These are phyloP conservation scores for Annulohypoxylon moriforme DNA, from an alignment of 495 filamentous ascomycete genomes.

Conservation along the genomic window DNA sequence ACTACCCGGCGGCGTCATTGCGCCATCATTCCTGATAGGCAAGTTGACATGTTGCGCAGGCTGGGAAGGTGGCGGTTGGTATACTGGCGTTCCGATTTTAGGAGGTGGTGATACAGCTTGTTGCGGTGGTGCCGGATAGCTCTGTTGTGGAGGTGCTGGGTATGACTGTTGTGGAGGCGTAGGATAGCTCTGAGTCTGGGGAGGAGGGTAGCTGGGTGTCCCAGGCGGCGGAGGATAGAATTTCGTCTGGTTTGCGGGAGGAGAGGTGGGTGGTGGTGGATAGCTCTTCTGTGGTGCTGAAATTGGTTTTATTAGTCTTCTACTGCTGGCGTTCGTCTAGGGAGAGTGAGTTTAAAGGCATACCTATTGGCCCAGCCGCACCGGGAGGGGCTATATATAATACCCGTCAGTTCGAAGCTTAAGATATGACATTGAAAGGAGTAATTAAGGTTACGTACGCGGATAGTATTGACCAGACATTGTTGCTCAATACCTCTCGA, in stretches of 20 bases:
- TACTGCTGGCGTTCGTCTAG: background rate
- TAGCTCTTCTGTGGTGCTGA: conserved; percentile 51
- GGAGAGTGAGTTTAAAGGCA: background rate
- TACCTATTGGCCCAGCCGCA: conserved; percentile 43
- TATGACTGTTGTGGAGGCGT: conserved; percentile 55
- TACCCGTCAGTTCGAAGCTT: conserved; percentile 13
- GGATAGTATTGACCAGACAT: conserved; percentile 49
- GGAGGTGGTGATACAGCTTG: conserved; percentile 45
- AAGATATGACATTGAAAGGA: conserved; percentile 5
- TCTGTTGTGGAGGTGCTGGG: conserved; percentile 55
- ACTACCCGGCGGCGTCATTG: conserved; percentile 44
- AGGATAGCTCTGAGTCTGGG: conserved; percentile 46
- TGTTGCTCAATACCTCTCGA: conserved; percentile 6
- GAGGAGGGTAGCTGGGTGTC: conserved; percentile 50
- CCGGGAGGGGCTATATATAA: conserved; percentile 41
- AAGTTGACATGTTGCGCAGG: conserved; percentile 40
- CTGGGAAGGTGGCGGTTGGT: conserved; percentile 47
- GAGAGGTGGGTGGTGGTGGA: conserved; percentile 51
- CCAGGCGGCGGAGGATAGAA: conserved; percentile 56
- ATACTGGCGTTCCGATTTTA: conserved; percentile 41
- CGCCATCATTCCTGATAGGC: conserved; percentile 46
- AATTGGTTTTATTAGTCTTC: conserved; percentile 34
- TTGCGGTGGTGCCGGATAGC: conserved; percentile 49
- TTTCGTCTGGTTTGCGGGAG: conserved; percentile 59
- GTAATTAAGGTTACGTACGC: conserved; percentile 27